These are phyloP conservation scores for Rhizoctonia solani DNA, from an alignment of 1,284 basidiomycete genomes.

Conservation along the genomic window DNA sequence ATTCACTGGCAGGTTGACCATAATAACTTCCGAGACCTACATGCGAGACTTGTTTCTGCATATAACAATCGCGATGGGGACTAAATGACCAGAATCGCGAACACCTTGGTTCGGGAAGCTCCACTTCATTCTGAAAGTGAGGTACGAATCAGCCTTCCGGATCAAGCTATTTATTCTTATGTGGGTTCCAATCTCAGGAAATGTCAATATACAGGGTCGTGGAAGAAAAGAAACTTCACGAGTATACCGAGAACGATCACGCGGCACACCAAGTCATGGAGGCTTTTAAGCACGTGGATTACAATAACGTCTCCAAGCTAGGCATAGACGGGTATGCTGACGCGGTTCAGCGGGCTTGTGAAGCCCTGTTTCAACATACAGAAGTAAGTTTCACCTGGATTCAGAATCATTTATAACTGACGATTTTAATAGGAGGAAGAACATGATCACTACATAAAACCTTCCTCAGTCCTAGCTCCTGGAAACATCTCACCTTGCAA, in stretches of 20 bases:
- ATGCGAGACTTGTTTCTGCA: neutral
- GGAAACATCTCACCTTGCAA: neutral
- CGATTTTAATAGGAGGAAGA: constrained; percentile 20
- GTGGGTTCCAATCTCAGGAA: neutral
- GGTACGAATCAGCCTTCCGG: neutral
- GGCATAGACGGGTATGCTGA: constrained; percentile 10
- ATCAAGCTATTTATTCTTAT: neutral
- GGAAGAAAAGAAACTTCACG: constrained; percentile 1
- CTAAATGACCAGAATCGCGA: constrained; percentile 10
- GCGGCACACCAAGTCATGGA: constrained; percentile 8
- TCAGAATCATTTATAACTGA: neutral
- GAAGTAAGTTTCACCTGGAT: constrained; percentile 1
- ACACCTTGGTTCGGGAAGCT: constrained; percentile 17
- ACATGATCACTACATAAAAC: neutral
- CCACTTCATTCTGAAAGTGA: constrained; percentile 16
- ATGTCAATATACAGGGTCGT: constrained; percentile 10
- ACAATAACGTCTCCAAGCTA: neutral
- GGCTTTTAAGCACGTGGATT: constrained; percentile 4
- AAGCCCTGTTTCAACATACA: constrained; percentile 2
- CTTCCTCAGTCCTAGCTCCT: neutral
- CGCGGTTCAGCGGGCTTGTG: constrained; percentile 6
- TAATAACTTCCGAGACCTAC: constrained; percentile 19
- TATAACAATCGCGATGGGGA: neutral
- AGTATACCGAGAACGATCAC: constrained; percentile 7
- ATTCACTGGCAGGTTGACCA: constrained; percentile 7